Evolutionary conservation across 176 grass and related monocot species (phyloP), one percentile per base, ranked within the genome.

Genomic region (Cenchrus americanus): DNA sequence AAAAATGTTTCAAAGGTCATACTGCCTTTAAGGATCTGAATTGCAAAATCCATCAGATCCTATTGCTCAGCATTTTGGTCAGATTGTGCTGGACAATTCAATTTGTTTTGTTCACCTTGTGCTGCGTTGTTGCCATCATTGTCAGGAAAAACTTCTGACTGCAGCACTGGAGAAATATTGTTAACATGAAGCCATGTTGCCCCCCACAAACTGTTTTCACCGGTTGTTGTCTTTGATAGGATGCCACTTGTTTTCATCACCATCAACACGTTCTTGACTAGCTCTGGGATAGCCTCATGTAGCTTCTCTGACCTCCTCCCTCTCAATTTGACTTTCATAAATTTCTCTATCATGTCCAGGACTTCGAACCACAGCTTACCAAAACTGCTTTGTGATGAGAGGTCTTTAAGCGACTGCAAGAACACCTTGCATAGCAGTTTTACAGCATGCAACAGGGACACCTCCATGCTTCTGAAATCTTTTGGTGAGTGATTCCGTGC

Each of bases 401-500:
- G 80, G 71, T 94, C 89, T 88, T 90, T 88, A 60, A 95, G 84
- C 24, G 89, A 88, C 70, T 98, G 96, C 82, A 98, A 82, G 77
- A 98, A 98, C 46, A 90, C 91, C 78, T 96, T 98, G 44, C 89
- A 94, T 11, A 94, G 61, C 52, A 98, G 84, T 87, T 96, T 98
- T 69, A 94, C 80, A 23, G 85, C 89, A 69, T 89, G 89, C 66
- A 98, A 80, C 79, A 98, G 93, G 41, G 96, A 96, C n/a, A 85
- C 76, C 87, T 98, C 96, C 89, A 98, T 98, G 62, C 96, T 98
- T 76, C 96, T 85, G 62, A 92, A 98, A 78, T 98, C 93, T 47
- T 98, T 98, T 18, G 88, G 85, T 27, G 93, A 94, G 72, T 92
- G 83, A 84, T 66, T 95, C 66, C 90, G 88, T 19, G 87, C 76